Evolutionary conservation across 2,329 filamentous ascomycete genomes (phyloP), one percentile per base, ranked within the genome.

Genomic region (Fusarium goolgardi): DNA sequence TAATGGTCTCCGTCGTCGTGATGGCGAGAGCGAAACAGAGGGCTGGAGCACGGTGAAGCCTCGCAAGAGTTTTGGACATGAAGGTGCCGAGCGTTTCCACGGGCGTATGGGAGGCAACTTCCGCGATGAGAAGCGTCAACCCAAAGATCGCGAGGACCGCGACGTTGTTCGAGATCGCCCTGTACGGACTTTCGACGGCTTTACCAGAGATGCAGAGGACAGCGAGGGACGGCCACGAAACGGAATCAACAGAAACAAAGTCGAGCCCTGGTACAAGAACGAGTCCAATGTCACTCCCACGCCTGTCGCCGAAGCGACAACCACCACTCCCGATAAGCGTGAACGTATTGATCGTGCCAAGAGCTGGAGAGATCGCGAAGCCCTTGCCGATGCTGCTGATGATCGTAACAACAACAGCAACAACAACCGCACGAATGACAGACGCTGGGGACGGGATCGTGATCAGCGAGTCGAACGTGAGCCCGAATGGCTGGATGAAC

Each of bases 401-500:
- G 91, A 93, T 70, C 90, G 90, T 82, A 81, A 78, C 44, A 63
- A 34, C 12, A 59, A 32, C 27, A 61, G 39, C 20, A 60, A 37
- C 21, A 81, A 78, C 39, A 86, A 83, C 66, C 78, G 79, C 41
- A 75, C 67, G 54, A 79, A 79, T 32, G 83, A 85, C 27, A 79
- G 83, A 68, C 81, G 84, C 59, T 88, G 87, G 84, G 86, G 86
- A 61, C 81, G 85, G 56, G 86, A 88, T 59, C 85, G 82, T 45
- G 82, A 88, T 27, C 84, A 84, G 34, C 85, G 86, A 59, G 81
- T 86, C 68, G 93, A 96, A 75, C 89, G 92, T 68, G 93, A 97
- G 51, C 94, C 95, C 7, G 94, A 97, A 78, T 97, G 94, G 95
- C 85, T 97, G 78, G 93, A 96, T 75, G 86, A 90, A 60, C 88